Percentiles rank a stretch among this genome's conserved stretches.
These are phyloP conservation scores for Phylloporus sp. DNA, from an alignment of 768 basidiomycete genomes.

Conservation along the genomic window DNA sequence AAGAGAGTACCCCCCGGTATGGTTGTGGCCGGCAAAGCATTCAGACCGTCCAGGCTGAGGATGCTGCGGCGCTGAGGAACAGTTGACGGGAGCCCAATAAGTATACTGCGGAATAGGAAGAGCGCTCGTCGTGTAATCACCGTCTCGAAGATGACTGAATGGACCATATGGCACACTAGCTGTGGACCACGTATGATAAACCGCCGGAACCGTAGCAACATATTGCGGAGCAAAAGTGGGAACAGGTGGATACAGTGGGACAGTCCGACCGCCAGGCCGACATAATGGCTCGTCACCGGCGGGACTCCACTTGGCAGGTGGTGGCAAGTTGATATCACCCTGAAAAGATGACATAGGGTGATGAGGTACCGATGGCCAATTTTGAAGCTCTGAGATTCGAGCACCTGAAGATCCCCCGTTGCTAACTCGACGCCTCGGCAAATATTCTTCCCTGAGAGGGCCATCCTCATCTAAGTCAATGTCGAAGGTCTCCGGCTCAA, in stretches of 20 bases:
- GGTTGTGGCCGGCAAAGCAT: slow-evolving; percentile 42
- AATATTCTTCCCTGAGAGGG: slow-evolving; percentile 75
- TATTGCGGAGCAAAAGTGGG: slow-evolving; percentile 41
- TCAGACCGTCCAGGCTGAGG: slow-evolving; percentile 58
- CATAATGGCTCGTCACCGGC: slow-evolving; percentile 73
- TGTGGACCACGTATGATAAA: slow-evolving; percentile 29
- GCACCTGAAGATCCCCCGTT: slow-evolving; percentile 10
- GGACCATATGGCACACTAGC: slow-evolving; percentile 14
- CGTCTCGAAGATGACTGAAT: slow-evolving; percentile 19
- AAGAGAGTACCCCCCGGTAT: slow-evolving; percentile 59
- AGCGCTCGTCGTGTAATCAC: slow-evolving; percentile 10
- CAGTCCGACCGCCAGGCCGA: slow-evolving; percentile 47
- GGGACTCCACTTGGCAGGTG: slow-evolving; percentile 80
- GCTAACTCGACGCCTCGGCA: slow-evolving; percentile 59
- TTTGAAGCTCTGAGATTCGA: slow-evolving; percentile 1
- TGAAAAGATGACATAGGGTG: slow-evolving; percentile 9
- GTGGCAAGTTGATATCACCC: slow-evolving; percentile 46
- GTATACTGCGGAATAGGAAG: slow-evolving; percentile 16
- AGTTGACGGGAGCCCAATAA: slow-evolving; percentile 22
- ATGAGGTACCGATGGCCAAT: slow-evolving; percentile 1
- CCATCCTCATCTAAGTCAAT: slow-evolving; percentile 84
- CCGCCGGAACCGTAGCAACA: slow-evolving; percentile 28
- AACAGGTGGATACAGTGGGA: slow-evolving; percentile 62
- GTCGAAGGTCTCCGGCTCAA: slow-evolving; percentile 51
- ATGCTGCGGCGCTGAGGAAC: slow-evolving; percentile 44